These are phyloP conservation scores for Hemisphaericaspora xylofermentans DNA, from an alignment of 1,139 yeast species.

Conservation along the genomic window DNA sequence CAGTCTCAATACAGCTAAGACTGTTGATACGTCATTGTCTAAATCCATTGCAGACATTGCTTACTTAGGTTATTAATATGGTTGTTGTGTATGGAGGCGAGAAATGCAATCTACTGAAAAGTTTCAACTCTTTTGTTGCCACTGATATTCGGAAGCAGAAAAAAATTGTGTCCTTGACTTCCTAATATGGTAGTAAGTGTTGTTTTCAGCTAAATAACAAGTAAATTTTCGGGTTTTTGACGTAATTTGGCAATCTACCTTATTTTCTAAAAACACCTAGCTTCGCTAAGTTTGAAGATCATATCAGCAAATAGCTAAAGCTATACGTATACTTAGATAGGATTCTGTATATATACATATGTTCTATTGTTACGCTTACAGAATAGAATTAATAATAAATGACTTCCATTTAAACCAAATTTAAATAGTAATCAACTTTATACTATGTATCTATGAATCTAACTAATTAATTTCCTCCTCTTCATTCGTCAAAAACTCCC, in stretches of 20 bases:
- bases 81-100: neutral
- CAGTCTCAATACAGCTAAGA: constrained; percentile 67
- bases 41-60: constrained; percentile 33
- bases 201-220: too few relatives aligned
- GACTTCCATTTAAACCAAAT: neutral
- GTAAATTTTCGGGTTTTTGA: too few relatives aligned
- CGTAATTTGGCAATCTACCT: too few relatives aligned
- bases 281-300: too few relatives aligned
- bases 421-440: too few relatives aligned
- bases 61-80: neutral
- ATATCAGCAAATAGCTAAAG: too few relatives aligned
- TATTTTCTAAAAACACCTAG: too few relatives aligned
- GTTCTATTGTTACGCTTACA: too few relatives aligned
- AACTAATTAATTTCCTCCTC: constrained; percentile 12
- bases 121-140: constrained; percentile 13
- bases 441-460: neutral
- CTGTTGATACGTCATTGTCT: constrained; percentile 55
- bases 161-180: constrained; percentile 4
- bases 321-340: too few relatives aligned
- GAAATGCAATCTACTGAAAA: neutral
- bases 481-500: constrained; percentile 17
- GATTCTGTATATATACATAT: too few relatives aligned
- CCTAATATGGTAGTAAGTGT: constrained; percentile 4
- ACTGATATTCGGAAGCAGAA: constrained; percentile 9
- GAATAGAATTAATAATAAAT: neutral